Base-by-base conservation (phyloP, 1,284 basidiomycete species). In the Coniferiporia sulphurascens region DNA sequence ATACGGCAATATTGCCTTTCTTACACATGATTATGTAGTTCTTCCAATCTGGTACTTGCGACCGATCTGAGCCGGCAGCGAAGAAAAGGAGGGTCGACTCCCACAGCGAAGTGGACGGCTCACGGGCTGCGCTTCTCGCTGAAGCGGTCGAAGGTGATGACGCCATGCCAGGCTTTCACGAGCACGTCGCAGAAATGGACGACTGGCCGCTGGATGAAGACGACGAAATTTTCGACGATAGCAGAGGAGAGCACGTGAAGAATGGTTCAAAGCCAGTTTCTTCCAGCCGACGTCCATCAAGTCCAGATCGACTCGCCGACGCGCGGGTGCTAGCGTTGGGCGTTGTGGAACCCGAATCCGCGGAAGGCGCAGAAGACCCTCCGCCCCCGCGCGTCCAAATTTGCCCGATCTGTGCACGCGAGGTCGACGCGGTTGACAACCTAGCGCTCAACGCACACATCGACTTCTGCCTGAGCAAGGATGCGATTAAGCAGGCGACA, bases 381-480 rank as follows among this genome's bases (percentile, higher is more conserved):
- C 27, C 53, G 9, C 7, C 21, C 3, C 38, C 19, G 12, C 41
- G 12, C 6, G 51, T 45, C 6, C 56, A 54, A 22, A 6, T 36
- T 3, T 91, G 89, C 70, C 89, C 89, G 5, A 73, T 91, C 17
- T 91, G 89, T 66, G 68, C 72, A 21, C 83, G 79, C 67, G 69
- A 70, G 32, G 66, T 89, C 60, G 72, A 77, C 61, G 81, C 77
- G 1, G 38, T 38, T 3, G 82, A 89, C 68, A 91, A 91, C 66
- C 75, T 78, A 55, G 82, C 80, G 2, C 70, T 91, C 22, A 91
- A 91, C 68, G 75, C 81, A 32, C 89, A 91, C 65, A 76, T 91
- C 53, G 89, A 91, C 70, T 91, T 86, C 67, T 91, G 89, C 65
- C 69, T 91, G 57, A 91, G 86, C 68, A 82, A 82, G 59, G 77